Evolutionary conservation across 352 stramenopile genomes (phyloP), one percentile per base, ranked within the genome.

Genomic region (Globisporangium lucens): DNA sequence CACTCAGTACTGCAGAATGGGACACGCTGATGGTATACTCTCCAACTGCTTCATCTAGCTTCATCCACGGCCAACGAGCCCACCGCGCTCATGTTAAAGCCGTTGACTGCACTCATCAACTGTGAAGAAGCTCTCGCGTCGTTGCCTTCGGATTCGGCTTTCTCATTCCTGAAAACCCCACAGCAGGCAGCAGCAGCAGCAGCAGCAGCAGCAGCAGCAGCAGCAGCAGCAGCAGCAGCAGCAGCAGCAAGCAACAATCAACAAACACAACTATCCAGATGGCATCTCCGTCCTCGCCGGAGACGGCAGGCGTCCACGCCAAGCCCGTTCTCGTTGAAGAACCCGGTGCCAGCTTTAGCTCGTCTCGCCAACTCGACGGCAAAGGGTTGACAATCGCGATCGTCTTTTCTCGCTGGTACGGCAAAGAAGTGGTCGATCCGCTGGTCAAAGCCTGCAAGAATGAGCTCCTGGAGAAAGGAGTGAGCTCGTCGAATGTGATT

Each of bases 391-490:
- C 61, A 38, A 76, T 92, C 27, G 73, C 69, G 46, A 85, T 92
- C 49, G 74, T 92, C 53, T 82, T 77, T n/a, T 76, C 80, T 27
- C 79, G 78, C 29, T 92, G 84, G 84, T 89, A 87, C 65, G 73
- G 74, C 43, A 76, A 82, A 27, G 76, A 85, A 29, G 67, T 90
- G 6, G 66, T 82, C 8, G 56, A 77, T 22, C 77, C 79, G 24
- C 78, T 92, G 22, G 77, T 80, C 1, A 33, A 76, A 8, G 72
- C 74, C 6, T 90, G 82, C 63, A 82, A 78, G 61, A 69, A 79
- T 15, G 84, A 92, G 58, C 66, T 92, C 43, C 55, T 85, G 38
- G 75, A 66, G 65, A 89, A 88, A 47, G 83, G 83, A 12, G 82
- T 96, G 5, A 61, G 61, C 8, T 66, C 71, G 22, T 64, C 79